phyloP scores from a whole-genome alignment of 352 stramenopile species.

The Phytophthora sp. region DNA sequence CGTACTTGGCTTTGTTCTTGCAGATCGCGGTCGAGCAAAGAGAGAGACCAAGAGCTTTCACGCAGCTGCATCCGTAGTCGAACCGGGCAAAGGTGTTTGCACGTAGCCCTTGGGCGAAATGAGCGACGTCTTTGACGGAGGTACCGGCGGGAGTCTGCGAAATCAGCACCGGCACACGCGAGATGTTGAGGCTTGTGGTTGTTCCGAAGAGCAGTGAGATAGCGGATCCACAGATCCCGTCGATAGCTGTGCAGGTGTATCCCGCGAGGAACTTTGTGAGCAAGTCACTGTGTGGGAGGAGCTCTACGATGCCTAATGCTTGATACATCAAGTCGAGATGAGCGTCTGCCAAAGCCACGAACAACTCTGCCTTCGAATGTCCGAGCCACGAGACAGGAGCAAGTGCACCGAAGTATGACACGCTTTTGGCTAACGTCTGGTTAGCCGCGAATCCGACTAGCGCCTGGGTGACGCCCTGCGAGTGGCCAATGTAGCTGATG shows the following conservation, averaged over 20 bases:
- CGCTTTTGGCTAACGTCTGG: conserved; percentile 53
- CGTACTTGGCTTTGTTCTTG: conserved; percentile 56
- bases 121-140: conserved; percentile 54
- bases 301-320: conserved; percentile 39
- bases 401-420: conserved; percentile 57
- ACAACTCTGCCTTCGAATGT: conserved; percentile 38
- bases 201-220: conserved; percentile 45
- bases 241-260: conserved; percentile 43
- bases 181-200: conserved; percentile 51
- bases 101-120: conserved; percentile 58
- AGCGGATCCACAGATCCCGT: conserved; percentile 42
- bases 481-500: conserved; percentile 62
- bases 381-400: conserved; percentile 49
- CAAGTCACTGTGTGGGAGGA: conserved; percentile 40
- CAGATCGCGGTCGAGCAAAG: conserved; percentile 43
- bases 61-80: conserved; percentile 55
- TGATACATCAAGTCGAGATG: conserved; percentile 48
- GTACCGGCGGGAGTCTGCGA: conserved; percentile 52
- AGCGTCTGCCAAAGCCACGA: conserved; percentile 36
- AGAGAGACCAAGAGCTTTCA: conserved; percentile 32
- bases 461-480: conserved; percentile 55
- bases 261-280: conserved; percentile 47
- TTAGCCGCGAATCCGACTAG: conserved; percentile 55
- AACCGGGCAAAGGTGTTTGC: conserved; percentile 44
- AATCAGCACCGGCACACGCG: conserved; percentile 53